Conservation (phyloP, 495 filamentous ascomycete genomes). For the Daldinia bambusicola region DNA sequence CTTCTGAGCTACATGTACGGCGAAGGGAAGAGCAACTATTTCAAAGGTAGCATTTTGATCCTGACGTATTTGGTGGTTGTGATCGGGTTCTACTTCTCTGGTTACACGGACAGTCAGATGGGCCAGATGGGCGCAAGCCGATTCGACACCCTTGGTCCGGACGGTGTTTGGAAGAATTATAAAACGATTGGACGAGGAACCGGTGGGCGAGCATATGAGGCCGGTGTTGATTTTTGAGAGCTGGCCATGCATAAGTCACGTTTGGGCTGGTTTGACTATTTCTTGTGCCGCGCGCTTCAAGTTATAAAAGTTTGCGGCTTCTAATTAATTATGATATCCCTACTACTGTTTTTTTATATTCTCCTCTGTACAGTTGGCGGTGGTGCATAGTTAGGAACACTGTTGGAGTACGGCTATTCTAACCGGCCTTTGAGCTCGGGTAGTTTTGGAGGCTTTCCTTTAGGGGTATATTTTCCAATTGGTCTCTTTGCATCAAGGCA, state of each 20-base stretch:
- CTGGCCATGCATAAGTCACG: neutral
- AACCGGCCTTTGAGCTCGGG: neutral
- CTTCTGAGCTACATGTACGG: conserved; percentile 97
- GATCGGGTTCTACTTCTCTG: conserved; percentile 88
- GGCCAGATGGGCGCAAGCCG: conserved; percentile 68
- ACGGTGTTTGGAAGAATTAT: conserved; percentile 63
- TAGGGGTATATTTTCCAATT: neutral
- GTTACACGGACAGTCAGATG: conserved; percentile 67
- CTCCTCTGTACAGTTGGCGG: conserved; percentile 3
- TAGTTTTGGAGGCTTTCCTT: neutral
- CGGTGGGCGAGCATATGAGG: conserved; percentile 41
- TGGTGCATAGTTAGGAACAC: conserved; percentile 22
- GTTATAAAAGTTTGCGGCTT: neutral
- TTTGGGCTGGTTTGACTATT: neutral
- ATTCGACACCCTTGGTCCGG: conserved; percentile 72
- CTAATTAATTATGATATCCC: conserved; percentile 39
- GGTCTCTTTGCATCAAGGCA: conserved; percentile 2
- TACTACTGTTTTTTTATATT: conserved; percentile 15
- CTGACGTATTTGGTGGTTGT: conserved; percentile 93
- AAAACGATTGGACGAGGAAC: conserved; percentile 62
- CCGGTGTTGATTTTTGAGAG: conserved; percentile 39
- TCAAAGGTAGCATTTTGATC: conserved; percentile 92
- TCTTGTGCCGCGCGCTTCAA: conserved; percentile 10
- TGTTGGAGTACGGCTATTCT: conserved; percentile 24
- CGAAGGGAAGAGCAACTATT: conserved; percentile 95